These are phyloP conservation scores for Sedum album DNA, from an alignment of 164 flowering plant species.

Conservation along the genomic window DNA sequence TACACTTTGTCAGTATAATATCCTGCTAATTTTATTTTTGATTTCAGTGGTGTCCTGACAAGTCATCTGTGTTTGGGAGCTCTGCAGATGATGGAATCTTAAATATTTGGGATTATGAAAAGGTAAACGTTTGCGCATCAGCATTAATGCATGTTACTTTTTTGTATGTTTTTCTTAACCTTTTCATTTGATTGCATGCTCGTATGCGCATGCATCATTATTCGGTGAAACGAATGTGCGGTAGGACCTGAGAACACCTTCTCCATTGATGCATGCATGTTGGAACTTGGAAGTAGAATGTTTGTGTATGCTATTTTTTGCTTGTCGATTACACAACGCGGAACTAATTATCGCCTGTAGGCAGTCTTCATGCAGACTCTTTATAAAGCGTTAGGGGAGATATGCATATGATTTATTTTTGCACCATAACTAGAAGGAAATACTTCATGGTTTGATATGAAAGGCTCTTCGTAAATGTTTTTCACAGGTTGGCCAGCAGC, in stretches of 20 bases:
- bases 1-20: not conserved
- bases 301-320: not conserved
- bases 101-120: constrained; percentile 72
- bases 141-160: not conserved
- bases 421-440: no score
- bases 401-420: no score
- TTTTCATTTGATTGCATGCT: not conserved
- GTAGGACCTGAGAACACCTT: not conserved
- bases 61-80: constrained; percentile 26
- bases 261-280: not conserved
- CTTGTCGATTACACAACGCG: not conserved
- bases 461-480: not conserved
- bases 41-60: constrained; percentile 22
- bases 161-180: not conserved
- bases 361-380: not conserved
- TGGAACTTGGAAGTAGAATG: no score
- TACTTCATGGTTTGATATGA: not conserved
- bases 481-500: constrained; percentile 47
- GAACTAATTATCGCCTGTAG: not conserved
- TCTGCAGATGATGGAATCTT: constrained; percentile 75
- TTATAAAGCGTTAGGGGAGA: not conserved
- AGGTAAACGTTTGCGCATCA: constrained; percentile 23
- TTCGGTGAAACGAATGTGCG: not conserved
- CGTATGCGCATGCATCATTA: no score
- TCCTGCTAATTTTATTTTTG: not conserved